Conservation (phyloP, 1,139 yeast genomes). For the Pneumocystis carinii region DNA sequence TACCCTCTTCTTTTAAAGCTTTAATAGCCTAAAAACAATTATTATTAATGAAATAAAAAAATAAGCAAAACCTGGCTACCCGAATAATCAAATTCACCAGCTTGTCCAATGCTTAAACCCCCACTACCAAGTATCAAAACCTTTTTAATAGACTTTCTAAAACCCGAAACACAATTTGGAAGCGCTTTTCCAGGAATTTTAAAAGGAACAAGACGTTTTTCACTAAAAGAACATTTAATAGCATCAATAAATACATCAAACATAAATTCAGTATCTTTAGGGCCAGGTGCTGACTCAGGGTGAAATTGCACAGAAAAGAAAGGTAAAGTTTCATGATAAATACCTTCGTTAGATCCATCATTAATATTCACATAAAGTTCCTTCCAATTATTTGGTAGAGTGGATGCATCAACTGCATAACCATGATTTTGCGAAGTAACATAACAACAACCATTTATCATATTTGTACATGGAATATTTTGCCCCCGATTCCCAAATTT, state of each 20-base stretch:
- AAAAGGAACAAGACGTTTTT: slow-evolving; percentile 52
- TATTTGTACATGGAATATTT: slow-evolving; percentile 92
- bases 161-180: slow-evolving; percentile 27
- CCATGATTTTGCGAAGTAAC: slow-evolving; percentile 99
- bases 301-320: slow-evolving; percentile 98
- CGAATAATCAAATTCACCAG: slow-evolving; percentile 98
- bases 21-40: slow-evolving; percentile 44
- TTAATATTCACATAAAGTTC: slow-evolving; percentile 91
- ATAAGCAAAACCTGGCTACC: slow-evolving; percentile 30
- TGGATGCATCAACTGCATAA: slow-evolving; percentile 76
- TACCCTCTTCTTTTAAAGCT: slow-evolving; percentile 94
- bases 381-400: slow-evolving; percentile 68
- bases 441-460: slow-evolving; percentile 89
- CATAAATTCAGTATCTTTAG: slow-evolving; percentile 94
- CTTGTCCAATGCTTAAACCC: slow-evolving; percentile 97
- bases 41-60: not conserved
- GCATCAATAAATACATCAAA: slow-evolving; percentile 85
- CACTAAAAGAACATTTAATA: slow-evolving; percentile 41
- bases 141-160: slow-evolving; percentile 66
- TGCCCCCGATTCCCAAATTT: slow-evolving; percentile 99
- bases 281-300: slow-evolving; percentile 99
- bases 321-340: slow-evolving; percentile 75
- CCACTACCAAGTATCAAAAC: slow-evolving; percentile 96
- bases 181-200: slow-evolving; percentile 78
- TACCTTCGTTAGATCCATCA: slow-evolving; percentile 98